phyloP scores from a whole-genome alignment of 805 yeast species.

The Candida nemodendra region DNA sequence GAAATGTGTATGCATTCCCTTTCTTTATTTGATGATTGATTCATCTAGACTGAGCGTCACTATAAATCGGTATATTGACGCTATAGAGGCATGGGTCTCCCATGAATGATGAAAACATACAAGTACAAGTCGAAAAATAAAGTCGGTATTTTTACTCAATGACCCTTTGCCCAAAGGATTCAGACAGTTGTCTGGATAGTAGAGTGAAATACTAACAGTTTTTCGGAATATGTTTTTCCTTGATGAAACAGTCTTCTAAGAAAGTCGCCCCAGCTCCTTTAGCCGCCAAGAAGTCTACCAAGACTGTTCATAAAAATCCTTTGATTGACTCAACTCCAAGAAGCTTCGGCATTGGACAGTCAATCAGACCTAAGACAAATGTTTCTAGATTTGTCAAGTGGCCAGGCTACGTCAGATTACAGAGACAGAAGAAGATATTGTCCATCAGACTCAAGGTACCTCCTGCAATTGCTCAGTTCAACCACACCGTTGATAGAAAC shows the following conservation, averaged over 20 bases:
- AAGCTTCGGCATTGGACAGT: slow-evolving; percentile 96
- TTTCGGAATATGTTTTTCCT: slow-evolving; percentile 22
- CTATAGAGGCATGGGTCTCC: slow-evolving; percentile 19
- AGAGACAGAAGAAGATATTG: slow-evolving; percentile 98
- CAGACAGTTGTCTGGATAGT: no score
- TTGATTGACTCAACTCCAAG: slow-evolving; percentile 86
- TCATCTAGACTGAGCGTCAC: slow-evolving; percentile 15
- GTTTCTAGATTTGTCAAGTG: slow-evolving; percentile 96
- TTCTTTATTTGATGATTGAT: slow-evolving; percentile 12
- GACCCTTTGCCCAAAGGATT: no score
- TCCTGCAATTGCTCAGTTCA: slow-evolving; percentile 97
- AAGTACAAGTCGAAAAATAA: slow-evolving; percentile 17
- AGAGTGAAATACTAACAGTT: slow-evolving; percentile 27
- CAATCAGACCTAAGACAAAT: slow-evolving; percentile 92
- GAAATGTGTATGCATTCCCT: slow-evolving; percentile 11
- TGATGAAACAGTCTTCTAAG: slow-evolving; percentile 46
- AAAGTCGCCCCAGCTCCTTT: slow-evolving; percentile 99
- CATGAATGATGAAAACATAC: neutral
- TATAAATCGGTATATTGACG: slow-evolving; percentile 9
- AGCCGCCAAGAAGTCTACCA: slow-evolving; percentile 65
- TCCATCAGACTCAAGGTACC: slow-evolving; percentile 97
- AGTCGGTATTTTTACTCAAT: slow-evolving; percentile 24
- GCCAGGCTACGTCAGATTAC: slow-evolving; percentile 98
- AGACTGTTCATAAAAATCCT: slow-evolving; percentile 66
- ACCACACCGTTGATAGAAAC: slow-evolving; percentile 95